These are phyloP conservation scores for Galerina sulciceps DNA, from an alignment of 768 basidiomycete genomes.

Conservation along the genomic window DNA sequence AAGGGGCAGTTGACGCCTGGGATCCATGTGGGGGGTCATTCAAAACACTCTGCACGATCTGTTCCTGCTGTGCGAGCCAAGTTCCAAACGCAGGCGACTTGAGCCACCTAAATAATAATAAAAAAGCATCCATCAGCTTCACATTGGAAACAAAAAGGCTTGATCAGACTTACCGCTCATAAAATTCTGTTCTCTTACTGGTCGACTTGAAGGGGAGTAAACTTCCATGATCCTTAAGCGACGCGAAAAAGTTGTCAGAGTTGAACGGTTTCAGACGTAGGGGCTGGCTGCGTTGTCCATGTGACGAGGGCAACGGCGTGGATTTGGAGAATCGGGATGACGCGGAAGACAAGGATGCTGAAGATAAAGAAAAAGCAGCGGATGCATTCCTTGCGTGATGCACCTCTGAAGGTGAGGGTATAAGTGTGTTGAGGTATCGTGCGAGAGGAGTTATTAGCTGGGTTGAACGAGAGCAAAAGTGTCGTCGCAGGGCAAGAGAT, in stretches of 20 bases:
- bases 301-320: neutral
- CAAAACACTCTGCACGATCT: slow-evolving; percentile 65
- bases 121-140: neutral
- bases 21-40: slow-evolving; percentile 23
- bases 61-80: slow-evolving; percentile 81
- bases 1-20: neutral
- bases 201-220: slow-evolving; percentile 76
- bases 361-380: slow-evolving; percentile 5
- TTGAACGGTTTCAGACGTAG: slow-evolving; percentile 74
- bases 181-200: slow-evolving; percentile 71
- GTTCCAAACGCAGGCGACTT: slow-evolving; percentile 77
- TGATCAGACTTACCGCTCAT: slow-evolving; percentile 45
- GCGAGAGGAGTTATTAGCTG: slow-evolving; percentile 88
- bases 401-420: slow-evolving; percentile 69
- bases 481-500: slow-evolving; percentile 71
- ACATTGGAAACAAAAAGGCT: neutral
- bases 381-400: slow-evolving; percentile 33
- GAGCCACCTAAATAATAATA: slow-evolving; percentile 52
- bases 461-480: slow-evolving; percentile 86
- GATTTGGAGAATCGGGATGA: neutral
- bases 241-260: slow-evolving; percentile 68
- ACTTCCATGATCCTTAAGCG: slow-evolving; percentile 70
- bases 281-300: neutral
- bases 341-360: slow-evolving; percentile 1
- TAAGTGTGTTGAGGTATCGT: slow-evolving; percentile 87